Percentiles rank a stretch among this genome's conserved stretches.
Conservation (phyloP, 495 filamentous ascomycete species). For the Choiromyces venosus region DNA sequence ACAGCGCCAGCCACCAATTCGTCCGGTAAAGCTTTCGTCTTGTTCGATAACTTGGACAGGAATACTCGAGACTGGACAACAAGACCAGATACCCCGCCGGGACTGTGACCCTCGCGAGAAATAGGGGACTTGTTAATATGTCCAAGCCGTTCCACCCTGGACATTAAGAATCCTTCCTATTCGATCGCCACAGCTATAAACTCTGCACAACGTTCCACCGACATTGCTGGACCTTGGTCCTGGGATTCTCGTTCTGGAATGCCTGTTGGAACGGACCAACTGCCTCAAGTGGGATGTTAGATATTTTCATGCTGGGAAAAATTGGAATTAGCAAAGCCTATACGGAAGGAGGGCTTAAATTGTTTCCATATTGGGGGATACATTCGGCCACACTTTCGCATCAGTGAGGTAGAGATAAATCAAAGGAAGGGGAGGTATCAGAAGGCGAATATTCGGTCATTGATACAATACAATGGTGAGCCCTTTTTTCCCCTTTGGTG, state of each 20-base stretch:
- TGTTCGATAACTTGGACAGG: background rate
- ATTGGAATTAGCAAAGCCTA: background rate
- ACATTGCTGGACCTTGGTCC: background rate
- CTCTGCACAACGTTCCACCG: background rate
- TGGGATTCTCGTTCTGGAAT: background rate
- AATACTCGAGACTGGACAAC: background rate
- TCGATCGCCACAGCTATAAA: background rate
- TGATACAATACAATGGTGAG: background rate
- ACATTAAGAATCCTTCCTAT: background rate
- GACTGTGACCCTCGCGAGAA: background rate
- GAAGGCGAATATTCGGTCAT: background rate
- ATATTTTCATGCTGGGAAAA: background rate
- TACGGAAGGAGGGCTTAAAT: background rate
- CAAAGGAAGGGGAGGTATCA: background rate
- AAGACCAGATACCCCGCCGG: background rate
- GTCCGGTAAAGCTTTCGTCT: conserved; percentile 1
- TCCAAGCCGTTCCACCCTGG: background rate
- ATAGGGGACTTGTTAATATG: background rate
- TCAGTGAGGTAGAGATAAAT: background rate
- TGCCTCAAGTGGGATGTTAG: background rate
- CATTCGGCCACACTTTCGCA: background rate
- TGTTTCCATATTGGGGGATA: background rate
- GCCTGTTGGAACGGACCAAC: background rate
- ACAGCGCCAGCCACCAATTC: background rate
- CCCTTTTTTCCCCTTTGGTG: background rate